These are phyloP conservation scores for Mycena rosella DNA, from an alignment of 768 basidiomycete species.

Conservation along the genomic window DNA sequence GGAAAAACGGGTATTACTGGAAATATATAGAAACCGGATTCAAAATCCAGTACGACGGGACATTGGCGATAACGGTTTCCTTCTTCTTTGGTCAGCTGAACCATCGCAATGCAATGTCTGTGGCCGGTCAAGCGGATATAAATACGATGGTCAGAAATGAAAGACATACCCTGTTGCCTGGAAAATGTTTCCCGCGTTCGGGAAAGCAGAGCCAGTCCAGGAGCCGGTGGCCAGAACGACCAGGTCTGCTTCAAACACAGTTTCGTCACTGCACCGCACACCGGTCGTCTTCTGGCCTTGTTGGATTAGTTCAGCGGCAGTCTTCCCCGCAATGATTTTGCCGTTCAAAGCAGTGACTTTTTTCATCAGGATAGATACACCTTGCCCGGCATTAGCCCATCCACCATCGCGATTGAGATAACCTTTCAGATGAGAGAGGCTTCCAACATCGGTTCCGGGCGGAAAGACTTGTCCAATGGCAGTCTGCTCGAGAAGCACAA, in stretches of 20 bases:
- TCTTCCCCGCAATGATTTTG: conserved; percentile 67
- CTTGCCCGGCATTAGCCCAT: conserved; percentile 86
- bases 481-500: conserved; percentile 55
- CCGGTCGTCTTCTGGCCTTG: conserved; percentile 58
- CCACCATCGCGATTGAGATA: conserved; percentile 85
- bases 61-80: conserved; percentile 67
- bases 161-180: conserved; percentile 81
- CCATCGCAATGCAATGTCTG: conserved; percentile 84
- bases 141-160: conserved; percentile 29
- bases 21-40: conserved; percentile 84
- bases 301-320: conserved; percentile 64
- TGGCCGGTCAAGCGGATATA: not conserved
- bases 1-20: conserved; percentile 64
- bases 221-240: conserved; percentile 82
- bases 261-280: conserved; percentile 73
- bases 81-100: conserved; percentile 83
- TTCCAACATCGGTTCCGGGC: conserved; percentile 47
- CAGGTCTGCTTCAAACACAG: conserved; percentile 64
- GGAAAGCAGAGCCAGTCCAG: conserved; percentile 89
- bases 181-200: conserved; percentile 64
- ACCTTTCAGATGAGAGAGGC: conserved; percentile 57
- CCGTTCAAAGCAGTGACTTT: conserved; percentile 73
- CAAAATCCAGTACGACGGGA: conserved; percentile 82
- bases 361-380: conserved; percentile 65
- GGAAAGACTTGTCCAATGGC: conserved; percentile 66